Evolutionary conservation across 1,284 basidiomycete genomes (phyloP), one percentile per base, ranked within the genome.

Genomic region (Ganoderma boninense): DNA sequence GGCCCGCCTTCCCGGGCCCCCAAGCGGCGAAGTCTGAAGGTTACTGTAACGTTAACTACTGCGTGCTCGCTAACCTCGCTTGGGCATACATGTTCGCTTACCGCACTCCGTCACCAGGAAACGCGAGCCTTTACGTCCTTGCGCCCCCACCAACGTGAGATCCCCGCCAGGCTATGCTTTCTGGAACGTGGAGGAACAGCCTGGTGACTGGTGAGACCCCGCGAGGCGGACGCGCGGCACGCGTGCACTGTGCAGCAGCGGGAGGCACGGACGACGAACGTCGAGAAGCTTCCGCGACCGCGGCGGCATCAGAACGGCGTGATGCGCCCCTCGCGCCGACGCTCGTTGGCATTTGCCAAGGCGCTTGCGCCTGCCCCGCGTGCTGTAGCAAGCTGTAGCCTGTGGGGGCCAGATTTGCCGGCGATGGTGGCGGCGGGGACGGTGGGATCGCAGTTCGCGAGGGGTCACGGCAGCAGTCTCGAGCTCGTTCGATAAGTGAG

Each of bases 401-500:
- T 29, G 26, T 7, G 38, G 38, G 13, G 16, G 54, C 16, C 26
- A 56, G 29, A 26, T 23, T 23, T 26, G 49, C 49, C 23, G 23
- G 16, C 32, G 54, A 16, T 29, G 32, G 54, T 57, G 54, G 54
- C 54, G 52, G 52, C 16, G 18, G 32, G 29, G 16, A 57, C 54
- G 54, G 32, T 35, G 32, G 54, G 54, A 57, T 35, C 54, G 54
- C 54, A 57, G 54, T 57, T 57, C 54, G 54, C 29, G 54, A 40
- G 8, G 38, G 8, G 38, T 0, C 11, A 10, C 38, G 38, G 38
- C 5, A 40, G 38, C 38, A 11, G 38, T 40, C 38, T 40, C 32
- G 32, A 32, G 32, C 32, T 32, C 38, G 38, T 40, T 40, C 38
- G 38, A 11, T 11, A 38, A 5, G 5, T 38, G 20, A 49, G 46